Conservation (phyloP, 2,329 filamentous ascomycete species). For the Botryotinia narcissicola region DNA sequence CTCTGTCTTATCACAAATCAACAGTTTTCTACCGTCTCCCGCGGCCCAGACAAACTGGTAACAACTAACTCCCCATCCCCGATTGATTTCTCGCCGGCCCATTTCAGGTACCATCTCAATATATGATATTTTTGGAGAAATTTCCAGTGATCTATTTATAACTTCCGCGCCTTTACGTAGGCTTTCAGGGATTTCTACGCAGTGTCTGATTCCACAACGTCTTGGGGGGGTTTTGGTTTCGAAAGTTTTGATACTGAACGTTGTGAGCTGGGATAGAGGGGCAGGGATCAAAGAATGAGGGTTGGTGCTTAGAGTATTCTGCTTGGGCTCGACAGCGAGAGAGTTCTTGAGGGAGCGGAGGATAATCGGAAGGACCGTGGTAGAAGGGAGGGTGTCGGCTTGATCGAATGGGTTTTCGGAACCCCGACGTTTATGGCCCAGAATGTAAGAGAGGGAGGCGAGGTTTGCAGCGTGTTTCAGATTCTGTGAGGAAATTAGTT, state of each 20-base stretch:
- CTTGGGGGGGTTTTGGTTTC: rapidly evolving
- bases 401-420: rapidly evolving
- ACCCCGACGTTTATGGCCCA: not conserved
- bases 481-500: not conserved
- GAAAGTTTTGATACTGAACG: not conserved
- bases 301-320: not conserved
- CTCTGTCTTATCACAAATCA: not conserved
- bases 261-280: not conserved
- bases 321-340: not conserved
- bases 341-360: not conserved
- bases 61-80: not conserved
- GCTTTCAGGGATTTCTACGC: not conserved
- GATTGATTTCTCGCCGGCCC: rapidly evolving
- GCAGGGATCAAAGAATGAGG: not conserved
- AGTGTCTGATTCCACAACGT: rapidly evolving
- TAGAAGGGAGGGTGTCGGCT: not conserved
- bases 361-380: not conserved
- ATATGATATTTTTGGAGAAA: not conserved
- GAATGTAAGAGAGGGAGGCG: not conserved
- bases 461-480: not conserved
- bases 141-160: not conserved
- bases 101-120: too few relatives aligned
- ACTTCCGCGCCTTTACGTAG: not conserved
- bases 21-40: not conserved
- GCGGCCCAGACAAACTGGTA: not conserved